These are phyloP conservation scores for Aechmea fasciata DNA, from an alignment of 176 grass and related monocot species.

Conservation along the genomic window DNA sequence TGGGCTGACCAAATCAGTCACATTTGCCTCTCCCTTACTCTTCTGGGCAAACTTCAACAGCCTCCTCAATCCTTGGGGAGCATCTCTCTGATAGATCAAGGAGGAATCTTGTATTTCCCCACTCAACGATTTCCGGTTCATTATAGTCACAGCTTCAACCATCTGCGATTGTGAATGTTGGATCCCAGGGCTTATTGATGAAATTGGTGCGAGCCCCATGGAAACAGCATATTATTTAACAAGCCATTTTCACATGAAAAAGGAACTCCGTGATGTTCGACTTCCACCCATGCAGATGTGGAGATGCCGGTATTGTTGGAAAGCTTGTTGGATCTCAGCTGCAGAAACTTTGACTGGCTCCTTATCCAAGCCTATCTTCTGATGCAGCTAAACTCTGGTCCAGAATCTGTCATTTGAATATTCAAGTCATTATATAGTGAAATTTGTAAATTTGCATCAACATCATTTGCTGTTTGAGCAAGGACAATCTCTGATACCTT, in stretches of 20 bases:
- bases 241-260: constrained; percentile 38
- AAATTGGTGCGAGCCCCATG: constrained; percentile 28
- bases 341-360: constrained; percentile 27
- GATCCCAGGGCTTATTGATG: constrained; percentile 70
- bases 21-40: constrained; percentile 70
- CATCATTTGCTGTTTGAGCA: constrained; percentile 82
- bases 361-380: constrained; percentile 37
- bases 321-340: constrained; percentile 51
- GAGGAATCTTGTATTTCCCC: constrained; percentile 98
- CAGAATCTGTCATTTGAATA: constrained; percentile 65
- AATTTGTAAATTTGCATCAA: constrained; percentile 83
- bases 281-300: constrained; percentile 88
- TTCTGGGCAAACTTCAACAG: constrained; percentile 95
- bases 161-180: constrained; percentile 91
- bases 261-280: constrained; percentile 55
- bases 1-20: constrained; percentile 55
- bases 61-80: constrained; percentile 96
- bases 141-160: constrained; percentile 87
- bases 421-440: constrained; percentile 70
- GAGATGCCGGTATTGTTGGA: constrained; percentile 85
- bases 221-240: constrained; percentile 30
- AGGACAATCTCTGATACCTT: constrained; percentile 77
- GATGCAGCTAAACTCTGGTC: constrained; percentile 39
- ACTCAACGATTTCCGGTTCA: constrained; percentile 97
- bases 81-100: constrained; percentile 92